Base-by-base conservation (phyloP, 768 basidiomycete species). In the Gloeostereum incarnatum region DNA sequence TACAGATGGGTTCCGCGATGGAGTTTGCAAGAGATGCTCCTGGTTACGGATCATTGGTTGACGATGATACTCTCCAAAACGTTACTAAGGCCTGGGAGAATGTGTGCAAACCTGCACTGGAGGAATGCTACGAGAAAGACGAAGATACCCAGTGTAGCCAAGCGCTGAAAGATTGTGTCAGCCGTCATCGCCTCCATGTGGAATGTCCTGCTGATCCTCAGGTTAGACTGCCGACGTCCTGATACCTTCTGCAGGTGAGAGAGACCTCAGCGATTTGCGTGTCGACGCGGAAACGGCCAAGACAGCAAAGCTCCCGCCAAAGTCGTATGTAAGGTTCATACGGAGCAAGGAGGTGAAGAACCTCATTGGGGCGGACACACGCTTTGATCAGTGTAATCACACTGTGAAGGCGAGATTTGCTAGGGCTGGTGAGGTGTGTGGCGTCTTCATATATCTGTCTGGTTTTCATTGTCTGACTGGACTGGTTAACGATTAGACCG, bases 41-140 rank as follows among this genome's bases (percentile, higher is more conserved):
- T 5, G 65, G 68, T 9, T 69, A 69, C 27, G 68, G 68, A 8
- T 64, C 60, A 32, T 56, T 69, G 23, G 58, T 61, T 36, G 48
- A 53, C 29, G 50, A 65, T 10, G 32, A 31, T 6, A 55, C 60
- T 4, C 46, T 69, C 34, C 48, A 49, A 14, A 39, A 49, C 11
- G 49, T 68, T 1, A 65, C 57, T n/a, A 7, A 53, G 6, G 50
- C 58, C 0, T 62, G 61, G 40, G 16, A 39, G 21, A 21, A 32
- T 5, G 10, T 18, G 7, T 39, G 38, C 21, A 21, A n/a, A 4
- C 38, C 38, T 18, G 29, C 26, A 21, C 29, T 39, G 7, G 17
- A 19, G 10, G 16, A 22, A 5, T 39, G 38, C 38, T 16, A 16
- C 9, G 18, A 32, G 16, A 21, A 24, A 13, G 29, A 21, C 18